These are phyloP conservation scores for Samsoniella hepiali DNA, from an alignment of 2,329 filamentous ascomycete genomes.

Conservation along the genomic window DNA sequence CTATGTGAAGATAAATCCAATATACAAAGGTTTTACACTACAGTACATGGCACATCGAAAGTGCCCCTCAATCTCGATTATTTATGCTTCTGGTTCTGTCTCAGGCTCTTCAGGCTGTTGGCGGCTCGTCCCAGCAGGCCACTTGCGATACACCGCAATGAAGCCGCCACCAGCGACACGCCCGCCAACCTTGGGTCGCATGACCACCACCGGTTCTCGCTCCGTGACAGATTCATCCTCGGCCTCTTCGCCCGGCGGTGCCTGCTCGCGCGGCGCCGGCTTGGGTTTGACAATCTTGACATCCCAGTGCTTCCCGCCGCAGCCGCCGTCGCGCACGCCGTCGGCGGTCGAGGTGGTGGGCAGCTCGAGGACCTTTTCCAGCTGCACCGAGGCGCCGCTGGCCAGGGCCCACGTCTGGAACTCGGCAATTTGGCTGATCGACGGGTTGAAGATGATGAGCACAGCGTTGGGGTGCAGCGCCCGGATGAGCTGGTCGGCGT, in stretches of 20 bases:
- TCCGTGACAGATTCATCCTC: neutral
- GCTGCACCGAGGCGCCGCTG: conserved; percentile 49
- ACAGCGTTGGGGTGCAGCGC: conserved; percentile 62
- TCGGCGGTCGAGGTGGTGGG: conserved; percentile 38
- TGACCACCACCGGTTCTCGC: conserved; percentile 34
- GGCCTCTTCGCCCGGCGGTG: neutral
- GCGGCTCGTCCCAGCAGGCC: conserved; percentile 24
- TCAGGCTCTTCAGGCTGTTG: neutral
- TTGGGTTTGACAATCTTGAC: conserved; percentile 46
- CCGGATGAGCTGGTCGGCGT: conserved; percentile 44
- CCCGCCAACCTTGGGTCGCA: conserved; percentile 42
- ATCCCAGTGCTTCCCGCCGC: conserved; percentile 61
- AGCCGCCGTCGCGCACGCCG: conserved; percentile 43
- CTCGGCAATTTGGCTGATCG: conserved; percentile 71
- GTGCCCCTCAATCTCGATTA: too few relatives aligned
- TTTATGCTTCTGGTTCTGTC: neutral
- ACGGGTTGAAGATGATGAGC: conserved; percentile 70
- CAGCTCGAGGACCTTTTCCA: conserved; percentile 61
- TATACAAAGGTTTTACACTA: neutral
- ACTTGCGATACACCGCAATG: conserved; percentile 37
- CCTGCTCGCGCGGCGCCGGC: conserved; percentile 22
- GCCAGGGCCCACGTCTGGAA: conserved; percentile 50
- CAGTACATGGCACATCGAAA: neutral
- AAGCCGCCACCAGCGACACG: conserved; percentile 41
- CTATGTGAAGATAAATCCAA: neutral